Evolutionary conservation across 495 filamentous ascomycete species (phyloP).

Genomic region (Xylaria cubensis): DNA sequence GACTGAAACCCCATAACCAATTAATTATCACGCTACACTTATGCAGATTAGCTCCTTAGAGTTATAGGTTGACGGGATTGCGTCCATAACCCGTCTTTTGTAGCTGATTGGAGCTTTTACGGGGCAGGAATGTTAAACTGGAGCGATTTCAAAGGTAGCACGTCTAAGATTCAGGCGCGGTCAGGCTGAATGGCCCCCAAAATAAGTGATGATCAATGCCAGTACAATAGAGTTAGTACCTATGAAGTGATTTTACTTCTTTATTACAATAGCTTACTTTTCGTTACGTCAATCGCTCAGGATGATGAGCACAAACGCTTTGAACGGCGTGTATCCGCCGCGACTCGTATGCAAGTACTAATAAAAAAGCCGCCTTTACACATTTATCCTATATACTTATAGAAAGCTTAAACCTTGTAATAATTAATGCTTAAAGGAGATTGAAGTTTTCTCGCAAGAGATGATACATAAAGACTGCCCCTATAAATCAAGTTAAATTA

Average conservation of each 20-base stretch:
- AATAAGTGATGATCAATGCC: background rate
- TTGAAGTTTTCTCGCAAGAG: background rate
- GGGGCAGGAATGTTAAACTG: background rate
- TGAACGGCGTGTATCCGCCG: too few relatives aligned
- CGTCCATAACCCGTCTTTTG: too few relatives aligned
- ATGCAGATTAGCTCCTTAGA: background rate
- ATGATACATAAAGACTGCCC: background rate
- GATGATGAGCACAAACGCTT: too few relatives aligned
- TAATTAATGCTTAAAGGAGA: background rate
- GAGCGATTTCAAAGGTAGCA: background rate
- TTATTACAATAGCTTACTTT: too few relatives aligned
- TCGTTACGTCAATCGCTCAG: too few relatives aligned
- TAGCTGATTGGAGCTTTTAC: too few relatives aligned
- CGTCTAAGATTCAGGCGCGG: too few relatives aligned
- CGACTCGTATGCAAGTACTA: too few relatives aligned
- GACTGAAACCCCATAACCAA: background rate
- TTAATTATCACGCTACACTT: background rate
- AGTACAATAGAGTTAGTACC: background rate
- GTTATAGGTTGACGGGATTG: background rate
- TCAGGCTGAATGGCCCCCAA: background rate
- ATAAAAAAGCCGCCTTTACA: too few relatives aligned
- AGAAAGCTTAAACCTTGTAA: background rate
- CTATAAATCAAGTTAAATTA: background rate
- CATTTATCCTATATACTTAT: too few relatives aligned
- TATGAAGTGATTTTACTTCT: too few relatives aligned